Evolutionary conservation across 2,329 filamentous ascomycete genomes (phyloP), one percentile per base, ranked within the genome.

Genomic region (Ophiostoma pallidulum): DNA sequence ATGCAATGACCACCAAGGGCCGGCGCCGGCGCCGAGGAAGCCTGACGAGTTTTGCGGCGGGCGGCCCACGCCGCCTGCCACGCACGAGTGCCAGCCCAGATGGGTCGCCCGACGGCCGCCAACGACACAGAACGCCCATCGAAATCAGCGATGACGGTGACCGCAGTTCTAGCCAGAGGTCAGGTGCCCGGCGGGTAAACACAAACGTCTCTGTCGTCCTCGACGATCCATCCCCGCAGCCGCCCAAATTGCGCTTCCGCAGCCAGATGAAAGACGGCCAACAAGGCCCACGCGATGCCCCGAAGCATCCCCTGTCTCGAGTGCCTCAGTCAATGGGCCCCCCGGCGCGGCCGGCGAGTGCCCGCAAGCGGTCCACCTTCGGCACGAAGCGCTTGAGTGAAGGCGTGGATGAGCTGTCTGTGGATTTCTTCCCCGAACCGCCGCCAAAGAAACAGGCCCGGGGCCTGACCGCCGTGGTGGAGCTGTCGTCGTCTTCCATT

Each of bases 321-420:
- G 8, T 14, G 7, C 19, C 7, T 13, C 20, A n/a, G 9, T 18
- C 33, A 4, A 14, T 20, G 35, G 16, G 14, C 18, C 31, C 20
- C 19, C 12, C 24, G 4, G 31, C 14, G n/a, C 36, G 8, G n/a
- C 28, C 35, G n/a, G 38, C 37, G 9, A 24, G 12, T 8, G 4
- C 19, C 36, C 19, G n/a, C 3, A 45, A 48, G 33, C 29, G 22
- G 19, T 4, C 42, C 7, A 8, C 20, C 12, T 28, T 31, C 12
- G 39, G 13, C 28, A 6, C 13, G 13, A 22, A 19, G 7, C n/a
- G 19, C 38, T 26, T 31, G 8, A 47, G 42, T 28, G 47, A 50
- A 4, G 45, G 48, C 20, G 46, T 49, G 8, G 51, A 53, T 40
- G 51, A 53, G 46, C 49, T 53, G 24, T 51, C 51, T 5, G 43